Conservation (phyloP, 257 asterid species). For the Primulina huaijiensis region DNA sequence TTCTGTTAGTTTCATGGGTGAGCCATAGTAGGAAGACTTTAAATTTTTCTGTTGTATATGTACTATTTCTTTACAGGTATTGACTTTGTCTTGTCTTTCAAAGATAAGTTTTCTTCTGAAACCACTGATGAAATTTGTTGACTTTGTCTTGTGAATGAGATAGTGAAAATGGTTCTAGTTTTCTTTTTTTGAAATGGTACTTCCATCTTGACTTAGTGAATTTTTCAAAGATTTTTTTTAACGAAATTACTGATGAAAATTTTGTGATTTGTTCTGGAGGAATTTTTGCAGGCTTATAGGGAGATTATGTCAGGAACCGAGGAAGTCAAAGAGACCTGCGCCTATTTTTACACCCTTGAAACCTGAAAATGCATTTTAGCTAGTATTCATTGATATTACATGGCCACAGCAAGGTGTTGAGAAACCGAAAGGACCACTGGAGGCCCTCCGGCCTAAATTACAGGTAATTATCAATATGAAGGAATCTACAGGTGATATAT, state of each 20-base stretch:
- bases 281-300: slow-evolving; percentile 17
- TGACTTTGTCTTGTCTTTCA: not conserved
- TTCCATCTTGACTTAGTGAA: too few species aligned
- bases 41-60: not conserved
- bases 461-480: slow-evolving; percentile 16
- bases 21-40: not conserved
- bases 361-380: slow-evolving; percentile 2
- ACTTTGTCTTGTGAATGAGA: too few species aligned
- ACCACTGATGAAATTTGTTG: slow-evolving; percentile 9
- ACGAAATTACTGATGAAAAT: not conserved
- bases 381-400: slow-evolving; percentile 18
- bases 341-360: slow-evolving; percentile 9
- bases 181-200: too few species aligned
- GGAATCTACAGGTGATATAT: not conserved
- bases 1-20: slow-evolving; percentile 11
- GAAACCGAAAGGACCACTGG: slow-evolving; percentile 97
- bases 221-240: not conserved
- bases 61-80: not conserved
- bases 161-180: too few species aligned
- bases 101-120: slow-evolving; percentile 6
- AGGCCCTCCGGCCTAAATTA: slow-evolving; percentile 94
- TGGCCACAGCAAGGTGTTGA: slow-evolving; percentile 82
- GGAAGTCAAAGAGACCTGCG: slow-evolving; percentile 42
- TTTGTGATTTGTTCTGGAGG: slow-evolving; percentile 13
- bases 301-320: slow-evolving; percentile 63